Evolutionary conservation across 225 moss, liverwort and hornwort species (phyloP).

Genomic region (Pseudoscleropodium purum): DNA sequence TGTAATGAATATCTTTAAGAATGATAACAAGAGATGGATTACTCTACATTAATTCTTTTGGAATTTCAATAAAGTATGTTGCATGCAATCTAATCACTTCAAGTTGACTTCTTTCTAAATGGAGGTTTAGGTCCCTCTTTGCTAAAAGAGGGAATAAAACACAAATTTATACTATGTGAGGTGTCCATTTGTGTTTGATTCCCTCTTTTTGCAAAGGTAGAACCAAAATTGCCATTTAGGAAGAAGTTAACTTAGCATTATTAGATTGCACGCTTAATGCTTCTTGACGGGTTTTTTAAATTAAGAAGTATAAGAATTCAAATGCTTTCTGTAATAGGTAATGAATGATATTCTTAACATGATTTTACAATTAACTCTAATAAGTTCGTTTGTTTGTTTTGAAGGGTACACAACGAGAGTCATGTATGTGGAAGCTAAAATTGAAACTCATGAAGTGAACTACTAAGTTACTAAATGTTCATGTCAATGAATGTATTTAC

Average conservation of each 20-base stretch:
- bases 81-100: not conserved
- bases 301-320: not conserved
- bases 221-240: not conserved
- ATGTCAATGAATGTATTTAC: not conserved
- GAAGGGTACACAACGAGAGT: not conserved
- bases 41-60: not conserved
- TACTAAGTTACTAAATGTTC: not conserved
- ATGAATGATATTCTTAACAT: not conserved
- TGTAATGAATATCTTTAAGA: not conserved
- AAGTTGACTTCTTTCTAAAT: not conserved
- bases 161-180: not conserved
- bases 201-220: not conserved
- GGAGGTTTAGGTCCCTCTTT: not conserved
- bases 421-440: accelerated
- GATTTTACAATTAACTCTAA: not conserved
- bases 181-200: not conserved
- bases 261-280: not conserved
- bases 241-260: not conserved
- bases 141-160: not conserved
- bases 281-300: not conserved
- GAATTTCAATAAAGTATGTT: not conserved
- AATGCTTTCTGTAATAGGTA: not conserved
- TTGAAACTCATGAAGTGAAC: not conserved
- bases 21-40: not conserved
- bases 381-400: not conserved